Evolutionary conservation across 305 asterid genomes (phyloP), one percentile per base, ranked within the genome.

Genomic region (Andrographis paniculata): DNA sequence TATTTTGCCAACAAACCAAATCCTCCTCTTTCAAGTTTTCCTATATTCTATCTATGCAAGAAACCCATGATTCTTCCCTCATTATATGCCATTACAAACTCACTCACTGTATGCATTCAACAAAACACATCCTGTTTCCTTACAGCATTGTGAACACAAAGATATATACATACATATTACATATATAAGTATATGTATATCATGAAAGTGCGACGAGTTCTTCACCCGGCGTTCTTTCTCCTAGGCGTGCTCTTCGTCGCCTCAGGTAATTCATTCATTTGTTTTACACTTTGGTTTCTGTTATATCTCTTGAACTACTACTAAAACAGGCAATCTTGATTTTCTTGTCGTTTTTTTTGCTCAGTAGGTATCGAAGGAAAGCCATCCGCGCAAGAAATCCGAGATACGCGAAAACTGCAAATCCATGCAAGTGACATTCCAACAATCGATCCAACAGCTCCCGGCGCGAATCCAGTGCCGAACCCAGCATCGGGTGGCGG

Each of bases 1-100:
- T n/a, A 80, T 60, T 55, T 70, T 30, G 39, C 76, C 66, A 72
- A 56, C 78, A 68, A 71, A 69, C 67, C 64, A 67, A 64, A 71
- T 73, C 73, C 94, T 73, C 87, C 50, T 69, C 56, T 45, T 78
- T 60, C 52, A 86, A 82, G 94, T 79, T 63, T 85, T 67, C 82
- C 82, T 46, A 65, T 75, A 83, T 82, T 79, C 94, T 28, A 8
- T 57, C 76, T 38, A 56, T 75, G 74, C 93, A 86, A 86, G 96
- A 83, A 86, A 91, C 73, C 87, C 76, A 62, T 52, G 94, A 86
- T 86, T 86, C 99, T 76, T 66, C 75, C 51, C 31, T 67, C n/a
- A 33, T 7, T 65, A 52, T 65, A 60, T 68, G n/a, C n/a, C n/a
- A 60, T 70, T 69, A 58, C 72, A 11, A 65, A 65, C 72, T 52